Base-by-base conservation (phyloP, 306 rosid genomes). In the Cicer pinnatifidum region DNA sequence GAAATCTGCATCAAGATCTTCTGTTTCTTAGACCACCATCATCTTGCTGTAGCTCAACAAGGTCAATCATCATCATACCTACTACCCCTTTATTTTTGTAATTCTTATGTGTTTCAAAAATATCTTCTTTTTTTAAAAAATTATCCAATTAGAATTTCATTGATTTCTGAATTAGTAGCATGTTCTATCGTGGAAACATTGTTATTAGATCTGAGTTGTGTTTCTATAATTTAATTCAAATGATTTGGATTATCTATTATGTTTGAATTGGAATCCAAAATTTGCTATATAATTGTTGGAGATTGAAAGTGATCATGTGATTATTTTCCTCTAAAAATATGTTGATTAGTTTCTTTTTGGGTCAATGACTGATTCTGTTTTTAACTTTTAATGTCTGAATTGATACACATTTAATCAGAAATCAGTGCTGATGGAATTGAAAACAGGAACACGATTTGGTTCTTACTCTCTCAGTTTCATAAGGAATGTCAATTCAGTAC, bases 1-100 rank as follows among this genome's bases (percentile, higher is more conserved):
- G 96, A 90, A 72, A 70, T 90, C 48, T 84, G 73, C 65, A 63
- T 73, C 15, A 85, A 86, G 72, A 86, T 90, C 5, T 85, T 90
- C 76, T 79, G 84, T 75, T 79, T 83, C 71, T 85, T 88, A 84
- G 93, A 90, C 47, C 41, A 83, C 46, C 87, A 69, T n/a, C 79
- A 77, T 71, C 93, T 88, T 11, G 85, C 88, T 41, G 60, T 74
- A 40, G 84, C 83, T 53, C 86, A 88, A 73, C 90, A 88, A 85
- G 93, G 93, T 90, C 77, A n/a, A 74, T 69, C 9, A 48, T 38
- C 2, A 39, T 28, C 4, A 38, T 13, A 28, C 3, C 4, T 58
- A 17, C 1, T 17, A 1, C 74, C 61, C 12, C 16, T 48, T 12
- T 1, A 41, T 66, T 66, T 33, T 38, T 33, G 9, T 0, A 11